These are phyloP conservation scores for Skeletonema menzelii DNA, from an alignment of 108 stramenopile species.

Conservation along the genomic window DNA sequence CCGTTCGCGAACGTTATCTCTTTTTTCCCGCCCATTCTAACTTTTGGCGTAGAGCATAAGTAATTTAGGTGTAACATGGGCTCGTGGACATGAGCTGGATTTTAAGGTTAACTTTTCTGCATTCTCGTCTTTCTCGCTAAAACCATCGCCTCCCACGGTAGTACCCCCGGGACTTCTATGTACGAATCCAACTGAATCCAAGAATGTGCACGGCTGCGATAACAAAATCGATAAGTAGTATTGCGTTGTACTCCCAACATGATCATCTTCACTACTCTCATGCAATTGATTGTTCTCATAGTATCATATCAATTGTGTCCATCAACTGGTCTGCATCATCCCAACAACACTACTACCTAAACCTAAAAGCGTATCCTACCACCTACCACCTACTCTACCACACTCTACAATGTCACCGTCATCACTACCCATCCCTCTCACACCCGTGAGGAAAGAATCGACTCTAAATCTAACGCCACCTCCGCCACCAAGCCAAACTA, in stretches of 20 bases:
- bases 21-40: not conserved
- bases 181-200: no score
- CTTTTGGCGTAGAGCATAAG: not conserved
- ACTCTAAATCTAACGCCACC: not conserved
- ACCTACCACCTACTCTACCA: not conserved
- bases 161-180: no score
- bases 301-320: not conserved
- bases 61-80: not conserved
- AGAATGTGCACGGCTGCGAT: not conserved
- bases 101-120: not conserved
- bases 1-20: not conserved
- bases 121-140: no score
- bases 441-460: not conserved
- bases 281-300: not conserved
- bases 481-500: not conserved
- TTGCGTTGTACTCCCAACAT: no score
- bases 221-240: no score
- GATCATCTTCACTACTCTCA: not conserved
- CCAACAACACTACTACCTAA: not conserved
- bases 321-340: not conserved
- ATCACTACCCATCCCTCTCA: not conserved
- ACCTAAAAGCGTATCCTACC: no score
- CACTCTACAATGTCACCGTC: not conserved
- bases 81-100: not conserved
- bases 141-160: no score